A percentile compares a stretch with the other conserved stretches of the same genome.
Evolutionary conservation across 305 asterid genomes (phyloP).

Genomic region (Solanum hybrid): DNA sequence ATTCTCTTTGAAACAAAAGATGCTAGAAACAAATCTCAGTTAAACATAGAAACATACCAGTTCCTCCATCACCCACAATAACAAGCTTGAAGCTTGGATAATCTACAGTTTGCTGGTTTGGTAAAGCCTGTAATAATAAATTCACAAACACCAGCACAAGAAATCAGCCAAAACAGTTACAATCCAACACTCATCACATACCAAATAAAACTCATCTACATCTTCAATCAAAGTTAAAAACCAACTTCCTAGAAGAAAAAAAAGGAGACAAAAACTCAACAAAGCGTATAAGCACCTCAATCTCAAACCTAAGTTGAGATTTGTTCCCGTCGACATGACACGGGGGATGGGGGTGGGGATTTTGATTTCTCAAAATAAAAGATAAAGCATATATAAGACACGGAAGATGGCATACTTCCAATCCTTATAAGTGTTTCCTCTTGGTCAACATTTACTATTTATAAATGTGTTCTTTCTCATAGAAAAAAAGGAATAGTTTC

Average conservation of each 20-base stretch:
- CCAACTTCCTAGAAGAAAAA: background rate
- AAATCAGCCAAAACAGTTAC: background rate
- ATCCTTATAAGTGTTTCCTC: background rate
- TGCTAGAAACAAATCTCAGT: background rate
- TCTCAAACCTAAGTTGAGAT: background rate
- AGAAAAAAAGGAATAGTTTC: background rate
- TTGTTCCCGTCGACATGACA: background rate
- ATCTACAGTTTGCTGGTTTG: conserved; percentile 13
- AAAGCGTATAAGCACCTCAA: background rate
- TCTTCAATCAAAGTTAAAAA: background rate
- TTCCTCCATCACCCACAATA: conserved; percentile 16
- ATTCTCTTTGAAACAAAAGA: background rate
- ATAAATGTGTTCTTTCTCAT: background rate
- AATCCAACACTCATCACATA: background rate
- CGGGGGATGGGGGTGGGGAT: background rate
- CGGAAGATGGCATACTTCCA: background rate
- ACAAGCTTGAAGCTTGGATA: conserved; percentile 18
- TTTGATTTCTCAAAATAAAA: background rate
- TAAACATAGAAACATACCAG: background rate
- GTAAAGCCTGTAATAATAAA: conserved; percentile 4
- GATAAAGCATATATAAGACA: background rate
- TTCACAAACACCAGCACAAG: background rate
- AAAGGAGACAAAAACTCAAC: background rate
- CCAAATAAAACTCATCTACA: background rate
- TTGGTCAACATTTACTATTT: background rate